Evolutionary conservation across 2,329 filamentous ascomycete genomes (phyloP).

Genomic region (Coleophoma eucalyptorum): DNA sequence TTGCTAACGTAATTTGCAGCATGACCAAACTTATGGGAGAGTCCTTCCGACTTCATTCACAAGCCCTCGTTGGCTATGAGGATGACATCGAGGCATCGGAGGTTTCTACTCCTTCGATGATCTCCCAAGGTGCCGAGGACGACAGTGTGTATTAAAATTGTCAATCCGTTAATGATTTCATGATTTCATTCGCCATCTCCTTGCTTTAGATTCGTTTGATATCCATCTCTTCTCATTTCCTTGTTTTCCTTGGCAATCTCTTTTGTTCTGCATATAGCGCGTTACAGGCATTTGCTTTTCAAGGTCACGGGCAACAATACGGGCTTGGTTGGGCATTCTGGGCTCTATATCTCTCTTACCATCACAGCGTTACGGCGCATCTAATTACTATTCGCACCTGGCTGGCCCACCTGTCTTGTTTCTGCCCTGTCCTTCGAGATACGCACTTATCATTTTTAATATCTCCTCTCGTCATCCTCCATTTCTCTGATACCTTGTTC

Average conservation of each 20-base stretch:
- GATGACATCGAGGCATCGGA: conserved; percentile 72
- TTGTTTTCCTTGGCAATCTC: conserved; percentile 16
- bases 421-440: conserved; percentile 26
- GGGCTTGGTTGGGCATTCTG: conserved; percentile 32
- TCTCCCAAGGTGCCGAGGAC: conserved; percentile 66
- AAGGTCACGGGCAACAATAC: conserved; percentile 42
- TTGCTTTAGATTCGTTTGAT: conserved; percentile 23
- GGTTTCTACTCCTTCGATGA: conserved; percentile 68
- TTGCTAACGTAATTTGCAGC: conserved; percentile 50
- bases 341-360: conserved; percentile 21
- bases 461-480: conserved; percentile 15
- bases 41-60: conserved; percentile 93
- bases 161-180: conserved; percentile 26
- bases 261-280: conserved; percentile 30
- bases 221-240: conserved; percentile 27
- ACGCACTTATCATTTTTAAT: conserved; percentile 12
- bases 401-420: conserved; percentile 30
- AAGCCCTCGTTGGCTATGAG: conserved; percentile 91
- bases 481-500: conserved; percentile 56
- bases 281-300: conserved; percentile 23
- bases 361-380: conserved; percentile 15
- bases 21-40: conserved; percentile 97
- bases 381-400: conserved; percentile 26
- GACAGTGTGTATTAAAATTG: conserved; percentile 60
- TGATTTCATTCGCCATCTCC: conserved; percentile 42